Conservation (phyloP, 306 rosid species). For the Malus sylvestris region DNA sequence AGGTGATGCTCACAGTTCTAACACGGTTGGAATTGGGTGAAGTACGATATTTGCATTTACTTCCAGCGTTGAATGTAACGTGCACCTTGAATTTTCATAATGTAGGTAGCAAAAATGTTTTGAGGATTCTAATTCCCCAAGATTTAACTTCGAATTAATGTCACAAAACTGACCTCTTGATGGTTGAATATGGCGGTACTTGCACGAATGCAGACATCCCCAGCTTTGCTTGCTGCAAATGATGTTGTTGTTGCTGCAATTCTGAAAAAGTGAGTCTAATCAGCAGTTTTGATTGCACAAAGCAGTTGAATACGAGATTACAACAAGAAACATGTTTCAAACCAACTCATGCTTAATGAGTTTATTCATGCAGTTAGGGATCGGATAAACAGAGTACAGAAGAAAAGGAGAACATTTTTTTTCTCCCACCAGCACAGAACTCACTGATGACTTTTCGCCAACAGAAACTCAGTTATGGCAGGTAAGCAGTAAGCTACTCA, state of each 20-base stretch:
- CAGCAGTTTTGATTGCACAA: conserved; percentile 11
- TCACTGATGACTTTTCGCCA: not conserved
- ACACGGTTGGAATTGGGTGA: conserved; percentile 91
- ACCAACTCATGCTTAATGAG: conserved; percentile 7
- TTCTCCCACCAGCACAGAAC: not conserved
- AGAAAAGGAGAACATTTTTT: not conserved
- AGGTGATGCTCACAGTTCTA: conserved; percentile 88
- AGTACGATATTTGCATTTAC: conserved; percentile 65
- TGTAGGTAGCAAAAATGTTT: no score
- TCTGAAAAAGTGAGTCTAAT: conserved; percentile 53
- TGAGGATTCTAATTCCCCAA: no score
- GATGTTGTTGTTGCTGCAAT: conserved; percentile 56
- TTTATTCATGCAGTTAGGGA: not conserved
- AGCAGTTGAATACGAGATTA: conserved; percentile 7
- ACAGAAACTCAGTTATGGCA: not conserved
- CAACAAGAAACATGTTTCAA: conserved; percentile 15
- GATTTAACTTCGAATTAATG: not conserved
- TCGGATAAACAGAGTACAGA: not conserved
- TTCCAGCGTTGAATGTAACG: conserved; percentile 66
- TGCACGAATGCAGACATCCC: conserved; percentile 55
- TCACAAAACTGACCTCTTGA: not conserved
- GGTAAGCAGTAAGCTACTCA: not conserved
- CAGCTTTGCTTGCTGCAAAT: conserved; percentile 48
- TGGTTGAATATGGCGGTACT: conserved; percentile 7
- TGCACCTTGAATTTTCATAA: conserved; percentile 15